Evolutionary conservation across 2,329 filamentous ascomycete genomes (phyloP).

Genomic region (Alternaria tenuissima): DNA sequence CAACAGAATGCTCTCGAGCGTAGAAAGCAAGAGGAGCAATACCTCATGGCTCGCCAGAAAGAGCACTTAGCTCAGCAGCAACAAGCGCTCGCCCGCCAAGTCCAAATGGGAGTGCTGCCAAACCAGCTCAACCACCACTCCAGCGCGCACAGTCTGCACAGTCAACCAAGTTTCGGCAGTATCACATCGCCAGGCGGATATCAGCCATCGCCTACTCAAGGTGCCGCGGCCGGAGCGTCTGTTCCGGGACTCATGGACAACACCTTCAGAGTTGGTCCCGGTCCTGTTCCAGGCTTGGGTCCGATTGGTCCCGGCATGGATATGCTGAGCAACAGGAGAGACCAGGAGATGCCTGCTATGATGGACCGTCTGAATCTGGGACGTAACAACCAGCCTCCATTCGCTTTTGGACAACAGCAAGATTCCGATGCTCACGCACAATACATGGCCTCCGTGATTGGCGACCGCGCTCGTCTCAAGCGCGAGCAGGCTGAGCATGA

Average conservation of each 20-base stretch:
- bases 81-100: slow-evolving; percentile 74
- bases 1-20: slow-evolving; percentile 98
- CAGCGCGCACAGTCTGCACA: slow-evolving; percentile 94
- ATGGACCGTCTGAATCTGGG: slow-evolving; percentile 72
- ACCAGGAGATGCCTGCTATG: slow-evolving; percentile 73
- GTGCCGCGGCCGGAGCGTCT: slow-evolving; percentile 53
- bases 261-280: slow-evolving; percentile 51
- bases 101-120: slow-evolving; percentile 65
- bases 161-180: slow-evolving; percentile 94
- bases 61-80: slow-evolving; percentile 91
- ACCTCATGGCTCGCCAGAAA: slow-evolving; percentile 93
- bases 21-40: slow-evolving; percentile 97
- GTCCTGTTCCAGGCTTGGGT: slow-evolving; percentile 52
- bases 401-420: slow-evolving; percentile 60
- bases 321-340: slow-evolving; percentile 60
- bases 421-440: slow-evolving; percentile 60
- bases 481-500: slow-evolving; percentile 68
- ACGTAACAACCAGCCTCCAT: slow-evolving; percentile 60
- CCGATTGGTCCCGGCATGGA: slow-evolving; percentile 57
- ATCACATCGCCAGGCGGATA: slow-evolving; percentile 86
- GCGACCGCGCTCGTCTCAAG: slow-evolving; percentile 67
- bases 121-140: slow-evolving; percentile 86
- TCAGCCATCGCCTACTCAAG: slow-evolving; percentile 66
- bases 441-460: slow-evolving; percentile 67
- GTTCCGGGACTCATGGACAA: slow-evolving; percentile 76